Base-by-base conservation (phyloP, 768 basidiomycete species). In the Daedaleopsis nitida region DNA sequence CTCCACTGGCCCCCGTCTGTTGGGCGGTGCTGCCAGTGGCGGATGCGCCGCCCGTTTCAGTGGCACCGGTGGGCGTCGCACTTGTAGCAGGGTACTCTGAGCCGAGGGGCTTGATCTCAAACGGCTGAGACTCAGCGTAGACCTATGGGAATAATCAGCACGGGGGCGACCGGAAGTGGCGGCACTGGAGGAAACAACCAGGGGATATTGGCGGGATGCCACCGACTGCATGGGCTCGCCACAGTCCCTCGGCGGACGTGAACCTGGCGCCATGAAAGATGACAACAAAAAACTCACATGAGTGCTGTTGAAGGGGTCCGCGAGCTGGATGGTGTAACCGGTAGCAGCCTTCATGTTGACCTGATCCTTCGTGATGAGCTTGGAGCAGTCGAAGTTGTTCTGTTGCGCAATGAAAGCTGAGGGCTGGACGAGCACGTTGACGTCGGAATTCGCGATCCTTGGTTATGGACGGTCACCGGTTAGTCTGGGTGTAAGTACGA, bases 61-160 rank as follows among this genome's bases (percentile, higher is more conserved):
- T 60, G 17, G 70, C 37, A 44, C 71, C 60, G 21, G 75, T 65
- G 21, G 75, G 69, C 17, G 75, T 70, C 14, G 77, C 72, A 19
- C 73, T 67, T 19, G 82, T 59, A 4, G 72, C 50, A 11, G 86
- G 85, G 67, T 85, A 89, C 13, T 76, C 9, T 38, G 87, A 77
- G 52, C 84, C 85, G 35, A 74, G 62, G 7, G 86, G 69, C 70
- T 86, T 83, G 72, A 92, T 80, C 70, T 85, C 82, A 72, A 92
- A 92, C 5, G 74, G 70, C 57, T 78, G 50, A 27, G 86, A 83
- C 39, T 71, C 68, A 13, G 86, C 85, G 62, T 79, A 89, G 57
- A 91, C 59, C 86, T 91, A 42, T 42, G 11, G 13, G 39, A 12
- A 32, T 42, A 13, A 10, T 42, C 11, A 49, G 47, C 21, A 24